phyloP scores from a whole-genome alignment of 2,329 filamentous ascomycete genomes.

The Pestalotiopsis sp. region DNA sequence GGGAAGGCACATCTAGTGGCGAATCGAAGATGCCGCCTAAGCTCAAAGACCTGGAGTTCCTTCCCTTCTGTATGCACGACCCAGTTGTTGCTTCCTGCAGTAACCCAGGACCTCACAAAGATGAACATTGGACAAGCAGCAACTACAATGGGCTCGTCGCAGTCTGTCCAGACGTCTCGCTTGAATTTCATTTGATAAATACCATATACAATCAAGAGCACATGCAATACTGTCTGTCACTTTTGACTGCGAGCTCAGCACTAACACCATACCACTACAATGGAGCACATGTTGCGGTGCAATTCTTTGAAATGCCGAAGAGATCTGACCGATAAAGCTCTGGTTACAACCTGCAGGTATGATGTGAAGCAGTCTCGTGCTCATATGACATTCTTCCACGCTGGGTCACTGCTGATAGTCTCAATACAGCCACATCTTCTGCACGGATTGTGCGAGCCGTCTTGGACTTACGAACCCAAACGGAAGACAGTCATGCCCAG shows the following conservation, averaged over 20 bases:
- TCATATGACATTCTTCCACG: not conserved
- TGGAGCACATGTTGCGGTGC: constrained; percentile 78
- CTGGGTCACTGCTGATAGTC: not conserved
- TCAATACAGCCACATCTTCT: constrained; percentile 76
- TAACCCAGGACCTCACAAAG: too few relatives aligned
- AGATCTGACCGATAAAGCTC: constrained; percentile 68
- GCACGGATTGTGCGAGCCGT: constrained; percentile 69
- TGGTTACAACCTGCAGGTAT: constrained; percentile 89
- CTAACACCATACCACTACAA: constrained; percentile 33
- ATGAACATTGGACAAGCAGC: too few relatives aligned
- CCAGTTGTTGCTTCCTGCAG: too few relatives aligned
- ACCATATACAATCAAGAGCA: not conserved
- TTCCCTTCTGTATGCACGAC: too few relatives aligned
- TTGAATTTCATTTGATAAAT: too few relatives aligned
- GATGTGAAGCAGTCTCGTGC: constrained; percentile 14
- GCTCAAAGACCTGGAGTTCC: too few relatives aligned
- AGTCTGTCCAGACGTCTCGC: too few relatives aligned
- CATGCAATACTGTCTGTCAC: not conserved
- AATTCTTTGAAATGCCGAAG: constrained; percentile 78
- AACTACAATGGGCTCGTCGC: too few relatives aligned
- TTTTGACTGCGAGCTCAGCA: not conserved
- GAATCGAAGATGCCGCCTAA: not conserved
- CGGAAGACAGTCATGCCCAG: constrained; percentile 64
- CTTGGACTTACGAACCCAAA: constrained; percentile 60
- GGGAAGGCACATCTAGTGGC: not conserved